A percentile compares a stretch with the other conserved stretches of the same genome.
These are phyloP conservation scores for Turnera subulata DNA, from an alignment of 345 rosid genomes.

Conservation along the genomic window DNA sequence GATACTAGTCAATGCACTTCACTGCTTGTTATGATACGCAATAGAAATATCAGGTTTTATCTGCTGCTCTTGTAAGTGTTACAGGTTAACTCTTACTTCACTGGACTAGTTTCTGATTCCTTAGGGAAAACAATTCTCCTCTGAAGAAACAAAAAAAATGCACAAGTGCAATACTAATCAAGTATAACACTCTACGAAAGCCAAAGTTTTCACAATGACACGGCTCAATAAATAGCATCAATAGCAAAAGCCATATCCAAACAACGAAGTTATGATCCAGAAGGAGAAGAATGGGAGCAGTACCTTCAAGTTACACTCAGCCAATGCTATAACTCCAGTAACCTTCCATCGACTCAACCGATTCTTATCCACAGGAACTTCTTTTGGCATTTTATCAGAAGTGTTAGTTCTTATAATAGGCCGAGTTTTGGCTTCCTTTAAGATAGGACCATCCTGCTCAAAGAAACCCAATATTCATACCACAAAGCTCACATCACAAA, in stretches of 20 bases:
- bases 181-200: not conserved
- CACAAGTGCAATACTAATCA: no score
- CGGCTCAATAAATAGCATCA: not conserved
- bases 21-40: no score
- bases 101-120: no score
- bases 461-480: constrained; percentile 1
- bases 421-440: constrained; percentile 54
- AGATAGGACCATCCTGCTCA: constrained; percentile 66
- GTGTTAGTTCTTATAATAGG: constrained; percentile 43
- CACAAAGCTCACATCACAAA: not conserved
- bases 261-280: not conserved
- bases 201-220: not conserved
- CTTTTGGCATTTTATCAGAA: constrained; percentile 12
- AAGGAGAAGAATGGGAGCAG: constrained; percentile 1
- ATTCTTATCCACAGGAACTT: constrained; percentile 39
- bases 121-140: no score
- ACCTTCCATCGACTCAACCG: constrained; percentile 61
- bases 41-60: no score
- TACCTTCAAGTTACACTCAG: constrained; percentile 73
- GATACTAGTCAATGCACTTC: no score
- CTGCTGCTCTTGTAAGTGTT: no score
- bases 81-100: no score
- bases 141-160: no score
- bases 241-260: not conserved
- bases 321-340: constrained; percentile 69